Percentiles rank a stretch among this genome's conserved stretches.
Evolutionary conservation across 345 rosid species (phyloP).

Genomic region (Adansonia digitata): DNA sequence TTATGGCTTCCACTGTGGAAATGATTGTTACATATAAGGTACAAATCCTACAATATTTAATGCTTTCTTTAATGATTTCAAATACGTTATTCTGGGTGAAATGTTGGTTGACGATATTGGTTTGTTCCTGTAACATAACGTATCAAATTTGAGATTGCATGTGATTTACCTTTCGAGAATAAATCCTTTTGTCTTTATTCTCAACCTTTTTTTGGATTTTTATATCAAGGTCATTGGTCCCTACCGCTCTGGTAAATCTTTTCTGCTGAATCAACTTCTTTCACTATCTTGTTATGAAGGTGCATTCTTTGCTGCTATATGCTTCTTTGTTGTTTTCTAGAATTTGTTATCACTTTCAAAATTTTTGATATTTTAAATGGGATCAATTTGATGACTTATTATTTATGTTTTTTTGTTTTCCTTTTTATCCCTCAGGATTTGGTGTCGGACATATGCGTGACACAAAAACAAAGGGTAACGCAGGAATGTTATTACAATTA

Average conservation of each 20-base stretch:
- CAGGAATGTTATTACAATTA: slow-evolving; percentile 1
- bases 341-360: slow-evolving; percentile 4
- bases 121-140: background rate
- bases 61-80: slow-evolving; percentile 6
- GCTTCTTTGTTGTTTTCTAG: slow-evolving; percentile 8
- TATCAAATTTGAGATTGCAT: slow-evolving; percentile 2
- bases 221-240: slow-evolving; percentile 92
- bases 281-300: slow-evolving; percentile 98
- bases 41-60: background rate
- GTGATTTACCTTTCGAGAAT: background rate
- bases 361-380: background rate
- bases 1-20: background rate
- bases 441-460: slow-evolving; percentile 99
- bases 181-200: slow-evolving; percentile 13
- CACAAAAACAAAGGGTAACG: slow-evolving; percentile 91
- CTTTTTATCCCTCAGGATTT: slow-evolving; percentile 55
- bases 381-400: slow-evolving; percentile 17
- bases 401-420: slow-evolving; percentile 4
- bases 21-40: background rate
- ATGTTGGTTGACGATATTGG: background rate
- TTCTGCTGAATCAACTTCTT: slow-evolving; percentile 97
- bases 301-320: slow-evolving; percentile 23
- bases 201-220: slow-evolving; percentile 18
- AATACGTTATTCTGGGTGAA: background rate
- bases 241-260: slow-evolving; percentile 97